These are phyloP conservation scores for Lepidium aucheri DNA, from an alignment of 345 rosid genomes.

Conservation along the genomic window DNA sequence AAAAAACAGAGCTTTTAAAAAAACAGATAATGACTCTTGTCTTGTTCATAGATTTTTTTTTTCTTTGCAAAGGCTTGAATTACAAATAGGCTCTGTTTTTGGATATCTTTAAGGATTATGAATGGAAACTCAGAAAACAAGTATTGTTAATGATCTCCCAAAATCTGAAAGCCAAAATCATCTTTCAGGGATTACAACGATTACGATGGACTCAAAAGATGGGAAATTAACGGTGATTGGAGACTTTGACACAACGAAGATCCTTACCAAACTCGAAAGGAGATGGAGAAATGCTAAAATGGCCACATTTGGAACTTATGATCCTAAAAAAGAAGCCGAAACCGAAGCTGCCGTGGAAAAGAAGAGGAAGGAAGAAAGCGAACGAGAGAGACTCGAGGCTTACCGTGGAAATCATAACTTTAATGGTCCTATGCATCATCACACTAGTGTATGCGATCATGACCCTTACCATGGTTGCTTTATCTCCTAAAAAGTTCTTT, in stretches of 20 bases:
- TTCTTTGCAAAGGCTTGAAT: too few species aligned
- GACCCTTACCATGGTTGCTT: too few species aligned
- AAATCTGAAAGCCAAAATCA: neutral
- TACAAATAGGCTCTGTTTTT: too few species aligned
- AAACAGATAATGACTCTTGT: too few species aligned
- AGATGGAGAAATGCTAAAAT: slow-evolving; percentile 29
- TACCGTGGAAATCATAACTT: too few species aligned
- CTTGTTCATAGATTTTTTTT: too few species aligned
- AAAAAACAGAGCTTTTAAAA: too few species aligned
- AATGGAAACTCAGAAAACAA: neutral
- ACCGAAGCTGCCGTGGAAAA: slow-evolving; percentile 20
- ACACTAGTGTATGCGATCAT: too few species aligned
- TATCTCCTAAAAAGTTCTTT: too few species aligned
- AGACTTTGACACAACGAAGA: slow-evolving; percentile 32
- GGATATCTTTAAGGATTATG: too few species aligned
- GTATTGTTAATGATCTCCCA: neutral
- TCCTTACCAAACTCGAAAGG: slow-evolving; percentile 38
- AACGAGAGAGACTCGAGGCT: too few species aligned
- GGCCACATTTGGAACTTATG: slow-evolving; percentile 33
- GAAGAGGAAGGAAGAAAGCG: slow-evolving; percentile 35
- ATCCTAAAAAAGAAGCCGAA: slow-evolving; percentile 11
- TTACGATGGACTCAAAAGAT: slow-evolving; percentile 48
- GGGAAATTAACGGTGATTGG: slow-evolving; percentile 54
- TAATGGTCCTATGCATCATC: too few species aligned
- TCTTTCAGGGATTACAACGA: slow-evolving; percentile 8